Base-by-base conservation (phyloP, 495 filamentous ascomycete genomes). In the Pyrenopolyporus hunteri region DNA sequence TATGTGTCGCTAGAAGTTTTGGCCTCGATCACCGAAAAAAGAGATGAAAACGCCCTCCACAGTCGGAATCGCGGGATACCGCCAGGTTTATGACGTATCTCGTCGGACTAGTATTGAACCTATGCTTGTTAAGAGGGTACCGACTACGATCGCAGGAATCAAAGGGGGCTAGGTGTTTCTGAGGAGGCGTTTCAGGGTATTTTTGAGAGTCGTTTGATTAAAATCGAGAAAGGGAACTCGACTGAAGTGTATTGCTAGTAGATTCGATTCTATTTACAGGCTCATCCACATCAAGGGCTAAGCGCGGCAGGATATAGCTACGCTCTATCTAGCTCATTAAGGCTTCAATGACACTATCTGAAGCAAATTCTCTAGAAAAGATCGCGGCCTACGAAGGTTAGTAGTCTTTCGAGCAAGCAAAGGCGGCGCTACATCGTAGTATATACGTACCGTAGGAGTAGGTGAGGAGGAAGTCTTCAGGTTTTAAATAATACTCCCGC, bases 101-200 rank as follows among this genome's bases (percentile, higher is more conserved):
- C n/a, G n/a, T n/a, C n/a, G n/a, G n/a, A n/a, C n/a, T n/a, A n/a
- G n/a, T n/a, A n/a, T n/a, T n/a, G n/a, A n/a, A n/a, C n/a, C n/a
- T n/a, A n/a, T n/a, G n/a, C n/a, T n/a, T n/a, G n/a, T n/a, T n/a
- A n/a, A n/a, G n/a, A n/a, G n/a, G n/a, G n/a, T n/a, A n/a, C n/a
- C n/a, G 23, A 42, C 23, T 17, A 42, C 37, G 37, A 42, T n/a
- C n/a, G 32, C 32, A n/a, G 23, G 37, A 40, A 40, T n/a, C n/a
- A n/a, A n/a, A n/a, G 37, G 37, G 37, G 23, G n/a, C 40, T 11
- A 25, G 29, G 40, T 40, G 17, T 57, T 23, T 40, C 25, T 40
- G 17, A 20, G 23, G 6, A n/a, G 54, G 54, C 43, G 54, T 42
- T 31, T 11, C 6, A 26, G 44, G 36, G 44, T 57, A n/a, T 26